phyloP scores from a whole-genome alignment of 345 rosid genomes.

The Arabis alpina region DNA sequence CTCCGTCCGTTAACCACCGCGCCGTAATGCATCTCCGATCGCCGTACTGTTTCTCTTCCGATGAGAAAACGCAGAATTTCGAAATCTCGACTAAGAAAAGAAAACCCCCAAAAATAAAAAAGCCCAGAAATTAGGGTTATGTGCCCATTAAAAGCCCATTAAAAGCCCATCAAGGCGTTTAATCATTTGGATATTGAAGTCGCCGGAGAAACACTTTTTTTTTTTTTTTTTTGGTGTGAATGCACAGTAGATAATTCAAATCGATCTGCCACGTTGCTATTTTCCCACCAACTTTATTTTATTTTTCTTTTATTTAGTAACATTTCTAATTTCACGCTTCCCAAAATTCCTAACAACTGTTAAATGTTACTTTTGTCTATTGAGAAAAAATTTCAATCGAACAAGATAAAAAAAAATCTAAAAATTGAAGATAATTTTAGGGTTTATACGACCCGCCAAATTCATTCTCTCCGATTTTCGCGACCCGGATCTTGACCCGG shows the following conservation, averaged over 20 bases:
- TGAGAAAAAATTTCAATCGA: too few relatives aligned
- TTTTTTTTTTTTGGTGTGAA: too few relatives aligned
- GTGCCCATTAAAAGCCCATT: conserved; percentile 38
- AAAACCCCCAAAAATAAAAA: neutral
- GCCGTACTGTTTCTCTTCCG: conserved; percentile 38
- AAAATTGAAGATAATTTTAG: conserved; percentile 48
- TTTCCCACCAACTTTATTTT: conserved; percentile 49
- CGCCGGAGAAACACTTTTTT: neutral
- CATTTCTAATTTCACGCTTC: conserved; percentile 29
- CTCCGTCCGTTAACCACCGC: conserved; percentile 45
- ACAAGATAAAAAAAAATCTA: neutral
- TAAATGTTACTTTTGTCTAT: neutral
- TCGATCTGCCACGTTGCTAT: conserved; percentile 46
- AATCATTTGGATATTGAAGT: too few relatives aligned
- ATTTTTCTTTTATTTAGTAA: too few relatives aligned
- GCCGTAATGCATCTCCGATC: conserved; percentile 51
- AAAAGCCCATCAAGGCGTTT: conserved; percentile 29
- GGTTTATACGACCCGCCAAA: conserved; percentile 70
- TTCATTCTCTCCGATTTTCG: conserved; percentile 35
- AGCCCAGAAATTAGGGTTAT: conserved; percentile 32
- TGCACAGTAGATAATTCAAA: conserved; percentile 46
- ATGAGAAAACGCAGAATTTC: conserved; percentile 19
- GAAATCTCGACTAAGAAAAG: neutral
- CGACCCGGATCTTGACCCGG: conserved; percentile 54
- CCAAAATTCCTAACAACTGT: conserved; percentile 28